These are phyloP conservation scores for Sordariomycetes sp. DNA, from an alignment of 2,329 filamentous ascomycete genomes.

Conservation along the genomic window DNA sequence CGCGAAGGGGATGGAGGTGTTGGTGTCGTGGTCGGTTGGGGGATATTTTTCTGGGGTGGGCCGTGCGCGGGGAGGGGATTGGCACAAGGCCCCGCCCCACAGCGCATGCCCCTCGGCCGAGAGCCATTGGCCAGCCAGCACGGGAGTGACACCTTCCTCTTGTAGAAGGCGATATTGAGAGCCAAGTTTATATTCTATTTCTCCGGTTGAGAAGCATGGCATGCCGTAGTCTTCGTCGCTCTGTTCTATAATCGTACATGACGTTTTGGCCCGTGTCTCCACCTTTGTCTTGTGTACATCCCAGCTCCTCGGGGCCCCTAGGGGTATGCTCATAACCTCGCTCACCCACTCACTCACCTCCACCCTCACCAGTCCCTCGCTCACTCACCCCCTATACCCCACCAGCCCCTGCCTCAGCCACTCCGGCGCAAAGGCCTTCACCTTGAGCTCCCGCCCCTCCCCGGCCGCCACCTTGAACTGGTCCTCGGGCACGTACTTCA, in stretches of 20 bases:
- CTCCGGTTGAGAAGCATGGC: background rate
- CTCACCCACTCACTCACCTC: background rate
- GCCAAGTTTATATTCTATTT: background rate
- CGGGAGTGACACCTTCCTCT: background rate
- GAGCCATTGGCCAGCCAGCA: background rate
- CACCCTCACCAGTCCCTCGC: background rate
- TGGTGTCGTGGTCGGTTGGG: background rate
- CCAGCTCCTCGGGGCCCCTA: too few species aligned
- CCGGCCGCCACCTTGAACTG: slow-evolving; percentile 47
- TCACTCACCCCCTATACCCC: slow-evolving; percentile 5
- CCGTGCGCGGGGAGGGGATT: background rate
- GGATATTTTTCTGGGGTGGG: background rate
- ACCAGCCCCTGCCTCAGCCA: slow-evolving; percentile 49
- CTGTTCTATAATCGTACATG: background rate
- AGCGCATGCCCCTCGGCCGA: too few species aligned
- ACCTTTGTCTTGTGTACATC: background rate
- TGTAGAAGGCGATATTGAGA: background rate
- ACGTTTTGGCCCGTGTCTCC: background rate
- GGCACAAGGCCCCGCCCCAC: too few species aligned
- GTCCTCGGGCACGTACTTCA: slow-evolving; percentile 47
- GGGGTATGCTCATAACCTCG: too few species aligned
- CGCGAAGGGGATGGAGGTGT: background rate
- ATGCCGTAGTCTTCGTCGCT: background rate
- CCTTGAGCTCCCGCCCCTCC: slow-evolving; percentile 30
- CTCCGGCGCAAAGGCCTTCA: slow-evolving; percentile 75